A percentile compares a stretch with the other conserved stretches of the same genome.
Conservation (phyloP, 140 eudicot genomes). For the Oenanthe javanica region DNA sequence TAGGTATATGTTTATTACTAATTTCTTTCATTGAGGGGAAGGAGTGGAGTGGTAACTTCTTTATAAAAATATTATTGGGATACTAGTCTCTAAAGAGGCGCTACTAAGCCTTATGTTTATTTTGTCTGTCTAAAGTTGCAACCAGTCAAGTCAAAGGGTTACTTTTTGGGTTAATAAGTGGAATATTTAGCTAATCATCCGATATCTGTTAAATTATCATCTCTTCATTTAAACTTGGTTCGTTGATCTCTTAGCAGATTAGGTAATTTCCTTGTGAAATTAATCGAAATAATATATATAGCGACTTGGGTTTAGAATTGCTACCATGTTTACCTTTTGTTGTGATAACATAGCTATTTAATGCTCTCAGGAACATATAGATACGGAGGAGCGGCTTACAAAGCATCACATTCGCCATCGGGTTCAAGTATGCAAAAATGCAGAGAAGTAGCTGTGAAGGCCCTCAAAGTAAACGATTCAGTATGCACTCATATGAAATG, state of each 20-base stretch:
- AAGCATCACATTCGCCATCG: constrained; percentile 52
- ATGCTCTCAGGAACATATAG: constrained; percentile 44
- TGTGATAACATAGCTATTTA: background rate
- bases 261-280: background rate
- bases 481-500: constrained; percentile 94
- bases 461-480: constrained; percentile 72
- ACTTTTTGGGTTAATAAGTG: background rate
- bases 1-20: background rate
- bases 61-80: background rate
- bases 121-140: background rate
- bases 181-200: background rate
- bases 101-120: background rate
- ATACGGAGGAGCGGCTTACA: constrained; percentile 52
- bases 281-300: background rate
- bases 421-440: constrained; percentile 65
- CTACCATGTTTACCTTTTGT: background rate
- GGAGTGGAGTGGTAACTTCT: background rate
- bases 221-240: background rate
- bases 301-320: background rate
- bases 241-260: background rate
- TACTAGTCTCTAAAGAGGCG: background rate
- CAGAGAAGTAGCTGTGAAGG: constrained; percentile 54
- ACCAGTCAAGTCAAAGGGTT: background rate
- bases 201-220: background rate
- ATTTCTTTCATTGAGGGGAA: background rate